Base-by-base conservation (phyloP, 1,139 yeast genomes). In the Tardiomyces depauwii region DNA sequence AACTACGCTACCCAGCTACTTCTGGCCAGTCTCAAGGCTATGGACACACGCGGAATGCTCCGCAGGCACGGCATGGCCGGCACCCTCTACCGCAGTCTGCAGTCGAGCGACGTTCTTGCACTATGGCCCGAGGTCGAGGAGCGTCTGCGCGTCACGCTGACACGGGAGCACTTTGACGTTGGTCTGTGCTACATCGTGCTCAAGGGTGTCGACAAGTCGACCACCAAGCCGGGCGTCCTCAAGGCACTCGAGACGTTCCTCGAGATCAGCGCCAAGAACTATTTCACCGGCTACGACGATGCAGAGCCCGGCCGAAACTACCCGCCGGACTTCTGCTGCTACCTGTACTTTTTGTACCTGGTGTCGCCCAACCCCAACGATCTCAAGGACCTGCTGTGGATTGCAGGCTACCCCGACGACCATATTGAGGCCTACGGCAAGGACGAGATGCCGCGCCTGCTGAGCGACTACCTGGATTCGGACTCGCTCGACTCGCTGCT, bases 151-250 rank as follows among this genome's bases (percentile, higher is more conserved):
- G 60, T 78, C 27, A 57, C 63, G 21, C 61, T 82, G 27, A 47
- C 51, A 18, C 48, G 39, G 1, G 68, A 68, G 2, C 79, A 76
- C 56, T 74, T 83, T 55, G 81, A 83, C 46, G 70, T 73, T 33
- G 71, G 78, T 23, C 59, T 85, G 19, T 65, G 79, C 42, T 70
- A 72, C 43, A 60, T 76, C 13, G 64, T 80, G 28, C 66, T 78
- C 2, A 79, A 76, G 56, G 95, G 95, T 0, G 65, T 85, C 47
- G 76, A 77, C 44, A 65, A 77, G 12, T 77, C 89, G 2, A 77
- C 76, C 46, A 72, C 83, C 23, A 75, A 77, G 49, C 75, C 74
- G n/a, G 65, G 71, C 2, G 76, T 91, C 0, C 59, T 80, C 42
- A 66, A 66, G 1, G 71, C 79, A 21, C 59, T 85, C 55, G 74